phyloP scores from a whole-genome alignment of 768 basidiomycete genomes.

The Trametes cubensis region DNA sequence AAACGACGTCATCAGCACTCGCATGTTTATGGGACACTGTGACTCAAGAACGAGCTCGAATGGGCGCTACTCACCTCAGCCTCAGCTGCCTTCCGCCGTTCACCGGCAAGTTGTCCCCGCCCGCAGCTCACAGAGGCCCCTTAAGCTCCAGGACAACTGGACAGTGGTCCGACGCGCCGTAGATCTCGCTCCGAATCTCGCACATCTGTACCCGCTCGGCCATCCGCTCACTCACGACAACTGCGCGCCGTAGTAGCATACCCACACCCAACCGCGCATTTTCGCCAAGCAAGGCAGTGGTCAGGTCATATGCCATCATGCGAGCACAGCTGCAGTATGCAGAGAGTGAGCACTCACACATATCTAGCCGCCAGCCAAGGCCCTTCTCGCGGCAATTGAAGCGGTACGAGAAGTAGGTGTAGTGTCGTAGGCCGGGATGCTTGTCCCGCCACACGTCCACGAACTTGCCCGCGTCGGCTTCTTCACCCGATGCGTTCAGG shows the following conservation, averaged over 20 bases:
- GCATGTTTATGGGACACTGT: too few relatives aligned
- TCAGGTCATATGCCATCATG: background rate
- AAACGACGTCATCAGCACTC: slow-evolving; percentile 5
- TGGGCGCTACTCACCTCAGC: slow-evolving; percentile 11
- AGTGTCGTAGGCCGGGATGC: slow-evolving; percentile 71
- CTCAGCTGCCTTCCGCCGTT: background rate
- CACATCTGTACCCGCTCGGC: slow-evolving; percentile 70
- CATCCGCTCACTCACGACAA: slow-evolving; percentile 75
- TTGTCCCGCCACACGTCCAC: slow-evolving; percentile 79
- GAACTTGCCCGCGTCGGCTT: slow-evolving; percentile 42
- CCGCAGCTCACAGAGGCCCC: slow-evolving; percentile 34
- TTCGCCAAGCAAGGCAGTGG: too few relatives aligned
- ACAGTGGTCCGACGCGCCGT: slow-evolving; percentile 86
- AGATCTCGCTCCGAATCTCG: slow-evolving; percentile 84
- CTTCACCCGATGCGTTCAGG: slow-evolving; percentile 50
- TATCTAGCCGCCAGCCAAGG: slow-evolving; percentile 86
- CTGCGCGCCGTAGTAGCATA: slow-evolving; percentile 47
- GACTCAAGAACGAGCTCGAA: background rate
- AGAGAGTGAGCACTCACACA: slow-evolving; percentile 53
- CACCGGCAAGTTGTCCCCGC: background rate
- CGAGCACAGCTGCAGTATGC: slow-evolving; percentile 1
- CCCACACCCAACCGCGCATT: background rate
- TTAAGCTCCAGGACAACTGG: slow-evolving; percentile 80
- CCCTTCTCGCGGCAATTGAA: slow-evolving; percentile 81
- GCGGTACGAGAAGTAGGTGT: slow-evolving; percentile 83